These are phyloP conservation scores for Auricularia heimuer DNA, from an alignment of 768 basidiomycete species.

Conservation along the genomic window DNA sequence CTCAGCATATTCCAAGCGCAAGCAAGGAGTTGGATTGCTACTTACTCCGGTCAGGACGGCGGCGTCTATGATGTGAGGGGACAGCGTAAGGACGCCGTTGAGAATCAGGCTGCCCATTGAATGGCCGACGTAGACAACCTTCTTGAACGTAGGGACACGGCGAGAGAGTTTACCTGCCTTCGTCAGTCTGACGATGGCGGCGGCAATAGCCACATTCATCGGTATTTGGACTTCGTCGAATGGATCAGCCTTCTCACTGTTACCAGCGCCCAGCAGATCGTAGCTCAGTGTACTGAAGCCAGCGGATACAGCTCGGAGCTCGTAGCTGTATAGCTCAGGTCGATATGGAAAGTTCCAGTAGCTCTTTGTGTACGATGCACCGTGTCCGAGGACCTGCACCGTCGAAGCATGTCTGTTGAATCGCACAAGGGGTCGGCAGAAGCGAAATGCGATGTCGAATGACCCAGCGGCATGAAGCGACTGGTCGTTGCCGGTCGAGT, in stretches of 20 bases:
- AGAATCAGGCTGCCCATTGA: constrained; percentile 1
- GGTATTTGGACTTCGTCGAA: background rate
- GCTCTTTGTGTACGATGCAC: background rate
- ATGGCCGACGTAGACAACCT: constrained; percentile 1
- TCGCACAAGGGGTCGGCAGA: background rate
- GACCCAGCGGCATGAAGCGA: background rate
- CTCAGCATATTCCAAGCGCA: background rate
- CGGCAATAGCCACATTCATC: background rate
- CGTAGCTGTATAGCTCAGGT: background rate
- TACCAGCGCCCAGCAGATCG: background rate
- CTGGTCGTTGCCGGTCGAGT: background rate
- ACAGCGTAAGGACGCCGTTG: background rate
- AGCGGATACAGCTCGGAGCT: background rate
- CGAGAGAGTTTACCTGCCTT: background rate
- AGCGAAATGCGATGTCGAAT: background rate
- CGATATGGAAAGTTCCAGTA: background rate
- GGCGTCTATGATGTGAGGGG: background rate
- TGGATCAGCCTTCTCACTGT: background rate
- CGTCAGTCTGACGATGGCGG: background rate
- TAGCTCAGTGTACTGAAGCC: background rate
- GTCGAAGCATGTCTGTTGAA: background rate
- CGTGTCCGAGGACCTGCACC: background rate
- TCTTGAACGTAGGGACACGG: background rate
- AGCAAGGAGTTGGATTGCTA: background rate
- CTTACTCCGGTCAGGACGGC: background rate